Base-by-base conservation (phyloP, 129 eudicot genomes). In the Smallanthus sonchifolius region DNA sequence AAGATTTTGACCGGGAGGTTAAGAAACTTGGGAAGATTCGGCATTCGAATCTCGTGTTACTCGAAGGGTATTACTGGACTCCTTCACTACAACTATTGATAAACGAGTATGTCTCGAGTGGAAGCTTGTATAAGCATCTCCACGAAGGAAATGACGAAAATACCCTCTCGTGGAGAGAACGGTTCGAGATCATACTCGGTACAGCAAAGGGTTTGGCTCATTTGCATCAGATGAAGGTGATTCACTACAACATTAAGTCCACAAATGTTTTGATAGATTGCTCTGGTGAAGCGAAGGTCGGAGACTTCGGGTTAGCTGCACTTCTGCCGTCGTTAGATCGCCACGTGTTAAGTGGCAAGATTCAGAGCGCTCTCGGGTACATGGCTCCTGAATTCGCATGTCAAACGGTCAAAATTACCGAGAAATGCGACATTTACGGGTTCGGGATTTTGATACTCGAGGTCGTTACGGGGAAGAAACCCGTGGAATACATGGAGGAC, bases 341-440 rank as follows among this genome's bases (percentile, higher is more conserved):
- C 20, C 90, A 85, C 11, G 83, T 88, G 11, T 62, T 94, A 42
- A 94, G 97, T 82, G 81, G 97, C 81, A 94, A 94, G 85, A 85
- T 94, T 71, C 98, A 94, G 63, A 94, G 97, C 57, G 98, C 98
- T 10, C 87, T 90, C 2, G 98, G 98, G 42, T 94, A 94, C 87
- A 87, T 94, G 92, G 98, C 97, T 13, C 97, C 97, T 5, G 98
- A 94, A 62, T 90, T 90, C 56, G 96, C 98, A 0, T 94, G 98
- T 69, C 90, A 83, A 71, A 90, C 96, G 0, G 96, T 94, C 65
- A 94, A 90, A 74, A 90, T 94, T 67, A 90, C 98, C 4, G 98
- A 94, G 39, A 94, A 94, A 83, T 94, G 96, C 69, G 98, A 94
- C 69, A 83, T 88, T 3, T 94, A 94, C 28, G 98, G 97, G 44